Base-by-base conservation (phyloP, 192 early-diverging fungal genomes). In the Paraglomus occultum region DNA sequence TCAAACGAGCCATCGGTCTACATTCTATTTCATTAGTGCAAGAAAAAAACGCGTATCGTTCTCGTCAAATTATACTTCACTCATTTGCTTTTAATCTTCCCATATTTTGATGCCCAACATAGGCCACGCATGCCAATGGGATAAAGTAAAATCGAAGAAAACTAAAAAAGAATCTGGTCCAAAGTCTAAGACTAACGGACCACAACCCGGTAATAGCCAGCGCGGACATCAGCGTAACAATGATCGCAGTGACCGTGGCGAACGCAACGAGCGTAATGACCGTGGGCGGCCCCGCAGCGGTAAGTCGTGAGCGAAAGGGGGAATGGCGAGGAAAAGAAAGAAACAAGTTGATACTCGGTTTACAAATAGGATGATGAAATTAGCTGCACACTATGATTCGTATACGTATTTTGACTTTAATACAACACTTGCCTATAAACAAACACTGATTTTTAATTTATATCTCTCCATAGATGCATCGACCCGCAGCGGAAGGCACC, bases 101-200 rank as follows among this genome's bases (percentile, higher is more conserved):
- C 70, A 45, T 50, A 49, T 69, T 66, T 39, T 45, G 44, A 64
- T 55, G 31, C 44, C 73, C 17, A 46, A 55, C 52, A 70, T 80
- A 92, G 93, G 93, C 59, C 85, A 85, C 72, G 87, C 86, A 17
- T 79, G 79, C 58, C 89, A 93, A 72, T 96, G 93, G 91, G 90
- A 90, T 39, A 88, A 95, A 77, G 93, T 94, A 72, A 91, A 91
- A 79, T 88, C 86, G 76, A 81, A 79, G 51, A 87, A 91, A 60
- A 71, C 76, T 67, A 88, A 89, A 71, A 80, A 82, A 73, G 83
- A 85, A 76, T 71, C 76, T 39, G 55, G 73, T 76, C 78, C 75
- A 68, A 81, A 87, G 85, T 74, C 80, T 71, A 75, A 81, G 57
- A 51, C 80, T 70, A 73, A 81, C 73, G 51, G 84, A 77, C 49